A percentile compares a stretch with the other conserved stretches of the same genome.
phyloP scores from a whole-genome alignment of 495 filamentous ascomycete genomes.

The Aspergillus nidulans region DNA sequence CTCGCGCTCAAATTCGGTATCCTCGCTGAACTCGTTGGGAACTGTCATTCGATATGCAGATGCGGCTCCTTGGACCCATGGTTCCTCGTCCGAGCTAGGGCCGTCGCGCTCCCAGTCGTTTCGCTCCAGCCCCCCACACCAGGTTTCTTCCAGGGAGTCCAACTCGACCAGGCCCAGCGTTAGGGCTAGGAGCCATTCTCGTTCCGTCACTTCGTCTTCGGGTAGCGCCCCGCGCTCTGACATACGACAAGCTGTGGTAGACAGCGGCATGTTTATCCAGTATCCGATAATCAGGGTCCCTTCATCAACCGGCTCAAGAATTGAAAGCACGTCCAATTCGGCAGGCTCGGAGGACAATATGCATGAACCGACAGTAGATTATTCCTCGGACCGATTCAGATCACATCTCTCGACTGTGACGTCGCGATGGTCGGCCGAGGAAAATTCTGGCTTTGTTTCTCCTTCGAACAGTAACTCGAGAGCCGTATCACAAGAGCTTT shows the following conservation, averaged over 20 bases:
- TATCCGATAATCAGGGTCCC: constrained; percentile 46
- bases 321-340: constrained; percentile 31
- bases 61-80: constrained; percentile 34
- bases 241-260: constrained; percentile 32
- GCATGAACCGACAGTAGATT: constrained; percentile 32
- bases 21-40: constrained; percentile 46
- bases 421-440: constrained; percentile 56
- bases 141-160: constrained; percentile 29
- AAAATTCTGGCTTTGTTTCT: constrained; percentile 25
- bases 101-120: constrained; percentile 37
- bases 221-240: constrained; percentile 37
- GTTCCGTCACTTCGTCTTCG: constrained; percentile 37
- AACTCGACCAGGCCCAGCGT: constrained; percentile 23
- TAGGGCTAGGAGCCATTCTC: constrained; percentile 29
- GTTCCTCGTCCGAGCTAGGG: constrained; percentile 33
- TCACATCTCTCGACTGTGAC: constrained; percentile 70
- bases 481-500: constrained; percentile 17
- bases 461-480: constrained; percentile 18
- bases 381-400: constrained; percentile 56
- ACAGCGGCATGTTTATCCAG: constrained; percentile 42
- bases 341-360: constrained; percentile 15
- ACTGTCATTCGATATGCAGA: constrained; percentile 42
- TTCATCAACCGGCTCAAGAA: constrained; percentile 45
- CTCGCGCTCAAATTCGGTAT: constrained; percentile 41
- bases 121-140: constrained; percentile 37